These are phyloP conservation scores for Phytophthora pistaciae DNA, from an alignment of 352 stramenopile species.

Conservation along the genomic window DNA sequence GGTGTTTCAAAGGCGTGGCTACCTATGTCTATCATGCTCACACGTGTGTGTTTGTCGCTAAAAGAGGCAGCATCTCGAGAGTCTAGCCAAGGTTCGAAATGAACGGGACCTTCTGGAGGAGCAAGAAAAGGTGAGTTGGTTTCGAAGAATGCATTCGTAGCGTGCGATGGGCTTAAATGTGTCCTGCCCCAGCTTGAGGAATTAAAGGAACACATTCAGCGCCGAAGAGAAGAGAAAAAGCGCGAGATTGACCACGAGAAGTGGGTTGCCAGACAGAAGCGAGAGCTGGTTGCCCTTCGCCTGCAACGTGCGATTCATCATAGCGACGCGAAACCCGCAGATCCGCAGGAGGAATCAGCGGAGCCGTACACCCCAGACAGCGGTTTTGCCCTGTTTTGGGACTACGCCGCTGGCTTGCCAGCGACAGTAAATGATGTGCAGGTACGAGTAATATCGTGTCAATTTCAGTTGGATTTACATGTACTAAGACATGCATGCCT, in stretches of 20 bases:
- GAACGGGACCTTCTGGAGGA: constrained; percentile 68
- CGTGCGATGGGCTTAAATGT: constrained; percentile 4
- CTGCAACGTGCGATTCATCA: constrained; percentile 50
- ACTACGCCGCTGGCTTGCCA: constrained; percentile 47
- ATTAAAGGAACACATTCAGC: constrained; percentile 52
- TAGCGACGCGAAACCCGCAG: constrained; percentile 16
- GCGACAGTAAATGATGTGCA: constrained; percentile 35
- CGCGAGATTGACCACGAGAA: constrained; percentile 53
- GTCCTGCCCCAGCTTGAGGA: constrained; percentile 47
- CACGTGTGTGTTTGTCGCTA: not conserved
- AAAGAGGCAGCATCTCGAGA: constrained; percentile 53
- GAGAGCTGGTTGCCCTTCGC: constrained; percentile 49
- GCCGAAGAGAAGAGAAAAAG: constrained; percentile 55
- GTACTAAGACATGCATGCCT: constrained; percentile 1
- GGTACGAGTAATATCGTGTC: constrained; percentile 25
- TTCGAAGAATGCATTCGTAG: not conserved
- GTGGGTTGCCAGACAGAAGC: constrained; percentile 64
- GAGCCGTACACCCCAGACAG: constrained; percentile 40
- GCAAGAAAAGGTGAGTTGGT: constrained; percentile 56
- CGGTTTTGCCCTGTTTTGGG: constrained; percentile 59
- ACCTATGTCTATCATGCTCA: not conserved
- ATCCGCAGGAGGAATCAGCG: constrained; percentile 5
- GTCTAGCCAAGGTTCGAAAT: constrained; percentile 55
- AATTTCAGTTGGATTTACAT: constrained; percentile 1
- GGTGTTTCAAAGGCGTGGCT: not conserved